Evolutionary conservation across 2,329 filamentous ascomycete species (phyloP), one percentile per base, ranked within the genome.

Genomic region (Aspergillus aculeatinus): DNA sequence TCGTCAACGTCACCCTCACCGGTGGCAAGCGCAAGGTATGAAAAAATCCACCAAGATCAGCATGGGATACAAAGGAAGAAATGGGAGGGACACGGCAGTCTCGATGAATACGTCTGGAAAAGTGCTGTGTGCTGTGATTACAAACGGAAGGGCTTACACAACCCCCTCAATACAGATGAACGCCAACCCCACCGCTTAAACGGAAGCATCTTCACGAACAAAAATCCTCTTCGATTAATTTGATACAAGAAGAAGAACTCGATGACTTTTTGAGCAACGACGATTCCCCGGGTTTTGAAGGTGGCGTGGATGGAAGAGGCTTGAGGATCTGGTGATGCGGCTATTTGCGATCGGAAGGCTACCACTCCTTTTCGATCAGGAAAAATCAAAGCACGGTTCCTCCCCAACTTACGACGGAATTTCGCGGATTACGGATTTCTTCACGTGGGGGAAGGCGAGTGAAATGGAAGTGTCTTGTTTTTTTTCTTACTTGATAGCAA

Each of bases 1-100:
- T 98, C 85, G 93, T 98, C 73, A 97, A 98, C 84, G 92, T 98
- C 79, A 95, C 91, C 77, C 87, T 96, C 83, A 96, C 93, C 70
- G 93, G 92, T 81, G 94, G 94, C 84, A 98, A 98, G 93, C 87
- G 94, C 82, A 97, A 97, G 92, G 92, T 95, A 81, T 77, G 66
- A 62, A 55, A 55, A n/a, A 25, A 33, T 21, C 27, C 27, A 51
- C 27, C 57, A 47, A 33, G 6, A 23, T 11, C 7, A 33, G 35
- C 10, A 10, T 5, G 21, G 29, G 19, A 23, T 16, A 12, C n/a
- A 11, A 5, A 3, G 16, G 52, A 55, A 11, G 14, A 35, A 2
- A 35, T 14, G 14, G 11, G 12, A 35, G 11, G 33, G 14, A 16
- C 2, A 10, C 11, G 21, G 21, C 21, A 2, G 21, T 21, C 21